Base-by-base conservation (phyloP, 495 filamentous ascomycete genomes). In the Glarea lozoyensis region DNA sequence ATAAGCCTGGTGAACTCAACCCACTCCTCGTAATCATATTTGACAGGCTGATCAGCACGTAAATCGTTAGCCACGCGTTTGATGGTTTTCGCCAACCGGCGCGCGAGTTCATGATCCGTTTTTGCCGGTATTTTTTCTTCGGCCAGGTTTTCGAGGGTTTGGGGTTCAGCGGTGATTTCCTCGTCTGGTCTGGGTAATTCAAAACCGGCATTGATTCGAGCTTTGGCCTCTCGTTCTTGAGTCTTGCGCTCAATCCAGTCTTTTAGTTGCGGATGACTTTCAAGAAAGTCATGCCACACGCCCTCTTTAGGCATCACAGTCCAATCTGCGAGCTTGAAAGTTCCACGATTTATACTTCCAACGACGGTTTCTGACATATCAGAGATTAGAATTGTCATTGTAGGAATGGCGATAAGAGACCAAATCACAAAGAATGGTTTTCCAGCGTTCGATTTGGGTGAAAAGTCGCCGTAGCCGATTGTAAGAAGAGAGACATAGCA, bases 361-460 rank as follows among this genome's bases (percentile, higher is more conserved):
- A 88, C 69, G 32, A 88, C 70, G 0, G 78, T 85, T 43, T 75
- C 70, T 15, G 75, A 71, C 70, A 90, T 81, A 45, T 81, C 78
- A 30, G 73, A 77, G 37, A 90, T 79, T 11, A 89, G 69, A 29
- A 86, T 78, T 0, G 85, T 90, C 52, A 88, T 70, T 12, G 79
- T 73, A 1, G 85, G 85, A 0, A 90, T 72, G 10, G 85, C 83
- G 13, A 88, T 65, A 2, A 90, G 61, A 12, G 79, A 80, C 86
- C 86, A 93, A 40, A 88, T 67, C 4, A 93, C 73, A 59, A 89
- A 90, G 55, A 88, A 86, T 0, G 81, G 67, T 50, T 79, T 84
- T 3, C 82, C 82, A 10, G 77, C 67, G 52, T 84, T 85, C 42
- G 72, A 81, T 33, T 68, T 64, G 0, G 78, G 81, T 29, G 63